Percentiles rank a stretch among this genome's conserved stretches.
Conservation (phyloP, 371 early-diverging fungal species). For the Sporodiniella umbellata region DNA sequence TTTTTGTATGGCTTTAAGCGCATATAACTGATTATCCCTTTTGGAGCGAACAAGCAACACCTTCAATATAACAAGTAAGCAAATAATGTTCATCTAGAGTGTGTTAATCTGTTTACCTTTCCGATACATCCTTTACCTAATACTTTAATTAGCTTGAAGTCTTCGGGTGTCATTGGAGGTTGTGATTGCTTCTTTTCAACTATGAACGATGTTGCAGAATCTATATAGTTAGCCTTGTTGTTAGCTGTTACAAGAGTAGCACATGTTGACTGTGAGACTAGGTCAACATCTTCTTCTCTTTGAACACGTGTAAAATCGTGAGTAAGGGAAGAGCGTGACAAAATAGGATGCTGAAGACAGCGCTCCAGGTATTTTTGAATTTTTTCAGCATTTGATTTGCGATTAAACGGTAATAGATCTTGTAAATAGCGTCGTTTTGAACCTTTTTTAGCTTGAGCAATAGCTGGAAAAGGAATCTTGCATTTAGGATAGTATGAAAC, state of each 20-base stretch:
- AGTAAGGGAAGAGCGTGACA: slow-evolving; percentile 36
- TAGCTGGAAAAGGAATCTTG: not conserved
- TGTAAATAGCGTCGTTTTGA: slow-evolving; percentile 8
- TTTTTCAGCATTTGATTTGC: slow-evolving; percentile 16
- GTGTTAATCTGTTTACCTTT: slow-evolving; percentile 31
- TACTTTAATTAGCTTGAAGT: slow-evolving; percentile 52
- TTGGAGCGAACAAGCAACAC: slow-evolving; percentile 59
- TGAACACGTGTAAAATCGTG: slow-evolving; percentile 47
- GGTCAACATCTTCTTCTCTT: slow-evolving; percentile 34
- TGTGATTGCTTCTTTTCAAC: too few relatives aligned
- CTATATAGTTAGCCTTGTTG: not conserved
- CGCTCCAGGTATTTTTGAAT: slow-evolving; percentile 41
- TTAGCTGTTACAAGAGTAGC: slow-evolving; percentile 10
- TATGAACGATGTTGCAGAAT: too few relatives aligned
- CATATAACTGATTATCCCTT: slow-evolving; percentile 50
- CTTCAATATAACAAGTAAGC: slow-evolving; percentile 9
- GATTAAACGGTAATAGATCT: not conserved
- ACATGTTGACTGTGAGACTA: slow-evolving; percentile 9
- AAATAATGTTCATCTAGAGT: not conserved
- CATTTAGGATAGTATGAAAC: not conserved
- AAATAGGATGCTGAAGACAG: slow-evolving; percentile 39
- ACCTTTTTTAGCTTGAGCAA: slow-evolving; percentile 17
- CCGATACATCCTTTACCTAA: slow-evolving; percentile 63
- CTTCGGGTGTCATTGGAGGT: slow-evolving; percentile 16
- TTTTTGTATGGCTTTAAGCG: slow-evolving; percentile 74